Evolutionary conservation across 305 asterid genomes (phyloP), one percentile per base, ranked within the genome.

Genomic region (Fraxinus angustifolia): DNA sequence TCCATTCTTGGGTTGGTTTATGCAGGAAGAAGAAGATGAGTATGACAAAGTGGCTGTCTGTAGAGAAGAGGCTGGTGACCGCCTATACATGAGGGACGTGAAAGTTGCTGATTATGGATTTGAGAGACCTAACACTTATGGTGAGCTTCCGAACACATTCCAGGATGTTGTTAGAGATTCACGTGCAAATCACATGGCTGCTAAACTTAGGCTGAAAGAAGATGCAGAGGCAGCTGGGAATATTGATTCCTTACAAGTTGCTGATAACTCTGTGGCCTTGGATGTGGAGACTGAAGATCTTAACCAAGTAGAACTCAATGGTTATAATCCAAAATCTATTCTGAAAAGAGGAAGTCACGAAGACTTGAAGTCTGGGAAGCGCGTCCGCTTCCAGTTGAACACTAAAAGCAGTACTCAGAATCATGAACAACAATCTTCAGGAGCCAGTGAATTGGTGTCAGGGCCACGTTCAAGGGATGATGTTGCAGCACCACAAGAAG

Each of bases 1-100:
- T 36, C 34, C 38, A 30, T 50, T 14, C 17, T 28, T 45, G 72
- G n/a, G 48, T 77, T 86, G 50, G 73, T 31, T 58, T 35, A 73
- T 79, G 76, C 90, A 93, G 98, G 98, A 95, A 76, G 98, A 95
- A 86, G 98, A 93, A 89, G 97, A 95, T 75, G 91, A 90, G 84
- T 91, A 76, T 82, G 99, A 95, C 88, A 92, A 91, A 87, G 91
- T 95, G 82, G 98, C 98, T 12, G 88, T 89, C 17, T 95, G 93
- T 82, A 68, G 75, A 58, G 90, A 86, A 56, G 75, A 86, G 56
- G 80, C 73, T 17, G 87, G 87, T 75, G 93, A 91, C 79, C 91
- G 90, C 79, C 0, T 89, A 40, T 93, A 87, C 42, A 79, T 87
- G 91, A 85, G 74, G 81, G 89, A 89, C 17, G 87, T 87, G 80